Percentiles rank a stretch among this genome's conserved stretches.
Evolutionary conservation across 805 yeast species (phyloP).

Genomic region (Cyberlindnera mycetangii): DNA sequence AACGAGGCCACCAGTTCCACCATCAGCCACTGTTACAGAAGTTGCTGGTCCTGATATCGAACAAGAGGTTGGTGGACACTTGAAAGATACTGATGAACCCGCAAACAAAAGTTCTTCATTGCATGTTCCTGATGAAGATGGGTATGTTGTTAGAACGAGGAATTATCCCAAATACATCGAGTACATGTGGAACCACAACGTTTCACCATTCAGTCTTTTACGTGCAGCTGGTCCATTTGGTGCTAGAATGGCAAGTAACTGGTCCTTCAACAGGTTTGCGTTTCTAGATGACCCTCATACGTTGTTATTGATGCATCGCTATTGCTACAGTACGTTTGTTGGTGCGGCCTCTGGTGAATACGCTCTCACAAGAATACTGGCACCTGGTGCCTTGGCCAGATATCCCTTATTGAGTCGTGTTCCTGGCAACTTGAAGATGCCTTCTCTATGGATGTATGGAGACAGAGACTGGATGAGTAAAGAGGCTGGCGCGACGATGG

Average conservation of each 20-base stretch:
- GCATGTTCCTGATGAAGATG: conserved; percentile 28
- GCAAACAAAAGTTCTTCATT: conserved; percentile 21
- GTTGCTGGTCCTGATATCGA: conserved; percentile 31
- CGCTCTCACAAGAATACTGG: conserved; percentile 57
- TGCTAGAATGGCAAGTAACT: conserved; percentile 46
- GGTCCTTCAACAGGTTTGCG: conserved; percentile 53
- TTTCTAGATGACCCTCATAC: conserved; percentile 28
- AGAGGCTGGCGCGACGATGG: conserved; percentile 50
- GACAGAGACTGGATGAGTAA: conserved; percentile 72
- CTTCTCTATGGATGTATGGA: conserved; percentile 57
- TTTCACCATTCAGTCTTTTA: conserved; percentile 53
- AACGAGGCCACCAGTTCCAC: conserved; percentile 4
- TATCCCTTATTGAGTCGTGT: conserved; percentile 55
- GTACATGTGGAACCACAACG: conserved; percentile 49
- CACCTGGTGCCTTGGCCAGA: conserved; percentile 55
- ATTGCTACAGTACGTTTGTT: conserved; percentile 48
- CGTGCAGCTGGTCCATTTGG: conserved; percentile 52
- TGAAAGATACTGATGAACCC: conserved; percentile 17
- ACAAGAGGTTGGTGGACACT: conserved; percentile 30
- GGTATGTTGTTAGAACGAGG: conserved; percentile 35
- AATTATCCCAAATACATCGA: conserved; percentile 35
- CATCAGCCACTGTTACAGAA: background rate
- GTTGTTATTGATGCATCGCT: conserved; percentile 46
- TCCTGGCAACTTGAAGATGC: conserved; percentile 33
- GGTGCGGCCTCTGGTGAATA: conserved; percentile 63